Conservation (phyloP, 495 filamentous ascomycete genomes). For the Talaromyces ruber region DNA sequence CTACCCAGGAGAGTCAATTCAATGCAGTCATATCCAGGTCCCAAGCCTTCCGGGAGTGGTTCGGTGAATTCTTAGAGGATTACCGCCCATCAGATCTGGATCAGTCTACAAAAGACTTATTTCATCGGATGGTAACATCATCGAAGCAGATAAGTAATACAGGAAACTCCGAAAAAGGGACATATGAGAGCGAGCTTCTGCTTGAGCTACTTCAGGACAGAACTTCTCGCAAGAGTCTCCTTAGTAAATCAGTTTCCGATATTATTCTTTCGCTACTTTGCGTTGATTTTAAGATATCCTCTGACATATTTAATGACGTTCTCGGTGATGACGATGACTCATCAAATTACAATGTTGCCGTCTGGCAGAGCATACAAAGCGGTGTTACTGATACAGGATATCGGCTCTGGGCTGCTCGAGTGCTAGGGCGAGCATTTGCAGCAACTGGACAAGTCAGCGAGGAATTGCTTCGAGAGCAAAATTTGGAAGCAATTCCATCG, state of each 20-base stretch:
- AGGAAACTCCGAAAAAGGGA: constrained; percentile 51
- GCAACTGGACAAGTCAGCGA: constrained; percentile 54
- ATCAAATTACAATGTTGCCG: constrained; percentile 46
- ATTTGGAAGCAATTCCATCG: constrained; percentile 5
- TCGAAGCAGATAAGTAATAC: constrained; percentile 48
- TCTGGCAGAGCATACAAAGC: constrained; percentile 67
- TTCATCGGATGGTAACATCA: constrained; percentile 54
- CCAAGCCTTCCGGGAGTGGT: constrained; percentile 61
- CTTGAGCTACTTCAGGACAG: constrained; percentile 67
- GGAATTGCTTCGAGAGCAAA: constrained; percentile 31
- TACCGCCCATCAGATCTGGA: constrained; percentile 45
- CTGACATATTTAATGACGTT: constrained; percentile 48
- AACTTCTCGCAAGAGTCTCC: constrained; percentile 45
- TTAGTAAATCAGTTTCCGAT: constrained; percentile 60
- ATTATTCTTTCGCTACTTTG: constrained; percentile 68
- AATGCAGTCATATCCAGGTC: constrained; percentile 58
- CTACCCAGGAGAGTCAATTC: constrained; percentile 70
- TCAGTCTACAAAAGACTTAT: constrained; percentile 39
- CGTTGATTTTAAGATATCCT: constrained; percentile 54
- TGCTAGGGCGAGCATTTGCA: constrained; percentile 77
- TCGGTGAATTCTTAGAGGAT: constrained; percentile 48
- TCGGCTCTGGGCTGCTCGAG: constrained; percentile 72
- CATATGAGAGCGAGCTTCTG: constrained; percentile 64
- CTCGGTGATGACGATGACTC: constrained; percentile 54
- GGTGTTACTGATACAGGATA: constrained; percentile 56